Base-by-base conservation (phyloP, 1,284 basidiomycete genomes). In the Lentinus polychrous region DNA sequence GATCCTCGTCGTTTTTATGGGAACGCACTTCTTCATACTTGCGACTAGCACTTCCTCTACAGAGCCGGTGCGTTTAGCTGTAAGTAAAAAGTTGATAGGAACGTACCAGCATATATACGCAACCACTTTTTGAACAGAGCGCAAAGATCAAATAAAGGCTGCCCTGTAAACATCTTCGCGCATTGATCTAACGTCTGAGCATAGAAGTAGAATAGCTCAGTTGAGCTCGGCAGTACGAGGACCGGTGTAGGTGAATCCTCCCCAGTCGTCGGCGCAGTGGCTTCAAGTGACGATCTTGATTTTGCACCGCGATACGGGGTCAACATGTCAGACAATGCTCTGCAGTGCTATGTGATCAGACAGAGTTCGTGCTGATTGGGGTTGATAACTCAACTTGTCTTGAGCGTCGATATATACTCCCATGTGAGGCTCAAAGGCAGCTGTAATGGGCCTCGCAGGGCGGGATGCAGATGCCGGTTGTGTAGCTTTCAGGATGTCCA, bases 151-250 rank as follows among this genome's bases (percentile, higher is more conserved):
- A 83, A 86, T 55, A 95, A 69, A 2, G 91, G 80, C 55, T 86
- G 83, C 0, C 87, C 86, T 2, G 80, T 86, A n/a, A 89, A 87
- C 1, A 92, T 66, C 58, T 87, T 91, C 1, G 91, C 86, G 62
- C 94, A 98, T 62, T 94, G 90, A 50, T 99, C 96, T 40, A 99
- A 69, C 38, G 87, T 94, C 62, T 97, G 93, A 0, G 87, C 91
- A 63, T 99, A 99, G 66, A 96, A 93, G 66, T 95, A 95, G 71
- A 99, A 99, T 33, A 99, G 71, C 60, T 99, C 94, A 0, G 94
- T 98, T 1, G 93, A 96, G 0, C 91, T 94, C 0, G 93, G 90
- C 2, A 98, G 74, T 0, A 99, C 90, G 1, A 79, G 75, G 2
- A 80, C 75, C 0, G 79, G 72, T 1, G 81, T 68, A 15, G 74